Base-by-base conservation (phyloP, 1,139 yeast species). In the Insectozyma bohioensis region DNA sequence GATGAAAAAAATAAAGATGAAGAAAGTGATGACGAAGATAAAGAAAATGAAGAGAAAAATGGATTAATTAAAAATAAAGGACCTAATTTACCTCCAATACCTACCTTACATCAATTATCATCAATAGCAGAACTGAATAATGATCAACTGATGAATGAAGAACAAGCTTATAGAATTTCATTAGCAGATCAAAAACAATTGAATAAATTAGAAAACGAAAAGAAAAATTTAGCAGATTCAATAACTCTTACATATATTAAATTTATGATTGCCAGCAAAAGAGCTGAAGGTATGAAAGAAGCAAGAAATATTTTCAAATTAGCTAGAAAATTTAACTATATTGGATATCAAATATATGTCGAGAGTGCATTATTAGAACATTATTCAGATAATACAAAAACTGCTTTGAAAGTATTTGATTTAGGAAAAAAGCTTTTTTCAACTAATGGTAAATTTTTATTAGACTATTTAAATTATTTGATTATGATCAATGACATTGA, bases 321-420 rank as follows among this genome's bases (percentile, higher is more conserved):
- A 42, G 79, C 80, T 24, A 61, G 77, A 37, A 72, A 75, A 46
- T 70, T 72, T 44, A 65, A 67, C 19, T 58, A 64, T 8, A 60
- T 85, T 28, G 83, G 95, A 0, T 78, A 79, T 61, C 87, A 85
- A 45, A 73, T 92, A 20, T 92, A 75, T 55, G 80, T 82, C 17
- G 94, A 86, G 34, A 83, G 86, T 47, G 95, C 97, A 0, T 68
- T 79, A 52, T 70, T 90, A 67, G 98, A 92, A 53, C 80, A 78
- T 48, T 80, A 80, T 48, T 75, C 82, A 27, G 74, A 73, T 37
- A 72, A 83, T 42, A 67, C 73, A 32, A 81, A 78, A 34, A 79
- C 85, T 25, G 92, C 97, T 0, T 66, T 75, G 34, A 82, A 82
- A 51, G 81, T 90, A 24, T 83, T 87, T 56, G 95, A 85, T 44